Evolutionary conservation across 2,329 filamentous ascomycete species (phyloP), one percentile per base, ranked within the genome.

Genomic region (Endoconidiophora polonica): DNA sequence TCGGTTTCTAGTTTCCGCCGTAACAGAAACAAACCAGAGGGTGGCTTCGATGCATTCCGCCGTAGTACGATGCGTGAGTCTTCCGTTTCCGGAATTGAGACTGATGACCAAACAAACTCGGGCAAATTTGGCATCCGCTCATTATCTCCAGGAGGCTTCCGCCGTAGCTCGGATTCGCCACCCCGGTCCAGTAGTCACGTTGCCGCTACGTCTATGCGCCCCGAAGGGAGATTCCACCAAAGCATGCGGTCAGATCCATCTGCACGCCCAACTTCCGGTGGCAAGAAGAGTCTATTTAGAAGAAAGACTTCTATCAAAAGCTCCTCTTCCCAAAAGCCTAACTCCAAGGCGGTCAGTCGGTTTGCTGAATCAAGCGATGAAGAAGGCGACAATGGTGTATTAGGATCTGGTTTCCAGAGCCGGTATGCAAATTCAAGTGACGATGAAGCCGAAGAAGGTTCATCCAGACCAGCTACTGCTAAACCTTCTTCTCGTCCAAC

Each of bases 361-460:
- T 83, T 86, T 57, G 76, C 68, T 1, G 80, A 86, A 57, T 86
- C 82, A 1, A 86, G 82, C 58, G 81, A 86, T 50, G 80, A 83
- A 44, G 69, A 74, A 16, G 68, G 68, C 18, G 16, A 39, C 22
- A 22, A 16, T 16, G 20, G 14, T 23, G 20, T 12, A 33, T 33
- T 12, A 33, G 12, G 29, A 4, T 9, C 40, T 18, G 59, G 18
- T 22, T 44, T 49, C 4, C 47, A 26, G 14, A 74, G 71, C 57
- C 74, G 78, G 1, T 78, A 83, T 56, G 73, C 67, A 1, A 78
- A 83, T 58, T 83, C 79, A 2, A 83, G 79, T 58, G 79, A 83
- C 51, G 77, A 80, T 29, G 67, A 71, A 23, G 50, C 48, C 45
- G 58, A 51, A 48, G 20, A 56, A 57, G 12, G 12, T 12, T 37